Base-by-base conservation (phyloP, 2,329 filamentous ascomycete genomes). In the Phialophora verrucosa region DNA sequence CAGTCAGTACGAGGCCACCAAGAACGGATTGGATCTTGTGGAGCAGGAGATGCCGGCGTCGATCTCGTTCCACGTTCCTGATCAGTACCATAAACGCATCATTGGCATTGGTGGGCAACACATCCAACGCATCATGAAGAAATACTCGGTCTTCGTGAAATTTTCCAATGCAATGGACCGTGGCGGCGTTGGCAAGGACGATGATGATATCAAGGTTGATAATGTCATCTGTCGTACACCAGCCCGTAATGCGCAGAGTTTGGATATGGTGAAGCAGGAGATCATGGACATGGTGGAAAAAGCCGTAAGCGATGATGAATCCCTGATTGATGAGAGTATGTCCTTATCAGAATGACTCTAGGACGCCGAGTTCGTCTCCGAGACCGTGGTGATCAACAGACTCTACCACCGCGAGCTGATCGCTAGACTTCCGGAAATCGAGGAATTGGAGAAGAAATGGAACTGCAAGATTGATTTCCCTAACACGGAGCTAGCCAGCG, bases 121-220 rank as follows among this genome's bases (percentile, higher is more conserved):
- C 76, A 99, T 99, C 72, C 95, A 99, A 79, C 92, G 94, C 63
- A 98, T 99, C 82, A 99, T 99, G 95, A 98, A 99, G 84, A 98
- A 98, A 81, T 96, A 99, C 80, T 98, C 95, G 0, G 95, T 99
- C 72, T 99, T 99, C 74, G 95, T 99, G 82, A 99, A 99, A 78
- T 99, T 99, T 76, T 97, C 93, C 71, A 99, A 99, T 74, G 95
- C 95, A 17, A 98, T 98, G 93, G 95, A 99, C 76, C 90, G 95
- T 76, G 95, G 92, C 69, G 90, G 93, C 42, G 90, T 96, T 78
- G 92, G 93, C 71, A 93, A 96, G 72, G 93, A 98, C 76, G 95
- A 99, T 75, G 95, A 99, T 76, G 95, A 99, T 76, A 92, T 97
- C 80, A 97, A 97, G 79, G 93, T 98, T 54, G 95, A 99, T 82